Evolutionary conservation across 1,284 basidiomycete genomes (phyloP).

Genomic region (Schizophyllum commune): DNA sequence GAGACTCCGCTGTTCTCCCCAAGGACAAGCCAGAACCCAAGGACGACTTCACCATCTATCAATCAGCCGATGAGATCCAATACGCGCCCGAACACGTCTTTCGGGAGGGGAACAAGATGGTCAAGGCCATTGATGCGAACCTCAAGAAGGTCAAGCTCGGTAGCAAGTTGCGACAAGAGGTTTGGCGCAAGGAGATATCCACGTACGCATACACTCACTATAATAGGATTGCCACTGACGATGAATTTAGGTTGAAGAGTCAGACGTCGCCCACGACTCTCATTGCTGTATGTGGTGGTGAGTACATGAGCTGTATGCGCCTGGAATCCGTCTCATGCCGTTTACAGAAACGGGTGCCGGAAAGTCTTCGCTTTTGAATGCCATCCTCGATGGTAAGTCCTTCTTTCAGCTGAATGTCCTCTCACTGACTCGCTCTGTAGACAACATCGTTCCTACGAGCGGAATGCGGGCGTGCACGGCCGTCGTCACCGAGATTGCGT

Average conservation of each 20-base stretch:
- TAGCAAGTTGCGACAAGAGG: slow-evolving; percentile 47
- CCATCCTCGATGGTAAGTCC: slow-evolving; percentile 44
- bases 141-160: slow-evolving; percentile 42
- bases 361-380: slow-evolving; percentile 53
- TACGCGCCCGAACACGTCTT: slow-evolving; percentile 44
- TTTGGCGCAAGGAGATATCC: slow-evolving; percentile 49
- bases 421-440: slow-evolving; percentile 20
- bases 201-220: slow-evolving; percentile 24
- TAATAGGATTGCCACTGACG: background rate
- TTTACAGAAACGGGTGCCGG: slow-evolving; percentile 49
- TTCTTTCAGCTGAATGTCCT: background rate
- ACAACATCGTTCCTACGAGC: slow-evolving; percentile 56
- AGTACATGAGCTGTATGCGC: slow-evolving; percentile 17
- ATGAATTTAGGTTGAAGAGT: slow-evolving; percentile 30
- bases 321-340: background rate
- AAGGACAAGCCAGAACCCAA: background rate
- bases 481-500: slow-evolving; percentile 54
- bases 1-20: background rate
- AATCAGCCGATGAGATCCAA: slow-evolving; percentile 31
- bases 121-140: slow-evolving; percentile 34
- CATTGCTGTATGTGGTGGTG: slow-evolving; percentile 53
- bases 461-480: slow-evolving; percentile 64
- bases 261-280: slow-evolving; percentile 47
- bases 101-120: slow-evolving; percentile 42
- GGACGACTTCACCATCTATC: slow-evolving; percentile 21